Evolutionary conservation across 306 rosid species (phyloP), one percentile per base, ranked within the genome.

Genomic region (Cucurbita maxima): DNA sequence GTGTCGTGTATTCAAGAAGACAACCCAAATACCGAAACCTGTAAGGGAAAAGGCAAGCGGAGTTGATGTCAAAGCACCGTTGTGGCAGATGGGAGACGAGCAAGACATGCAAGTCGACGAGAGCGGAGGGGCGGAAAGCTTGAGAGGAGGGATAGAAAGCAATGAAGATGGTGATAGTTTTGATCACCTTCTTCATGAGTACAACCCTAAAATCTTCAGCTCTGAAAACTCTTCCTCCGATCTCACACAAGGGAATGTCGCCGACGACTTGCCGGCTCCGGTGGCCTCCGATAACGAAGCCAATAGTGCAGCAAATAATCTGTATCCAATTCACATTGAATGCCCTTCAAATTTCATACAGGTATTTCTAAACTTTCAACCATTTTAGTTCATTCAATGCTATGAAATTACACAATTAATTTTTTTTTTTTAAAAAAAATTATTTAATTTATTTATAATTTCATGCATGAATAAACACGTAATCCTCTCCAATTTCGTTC

Each of bases 181-280:
- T 76, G 41, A 57, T 15, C 83, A 78, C 58, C 75, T 79, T 30
- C 80, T 80, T 25, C 25, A 79, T 58, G 79, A 85, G 25, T 86
- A 84, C n/a, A 75, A 80, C 47, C 76, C 63, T 15, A 70, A 70
- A 50, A 78, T 82, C 87, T 77, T 78, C 73, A 8, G 45, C 41
- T 84, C 88, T 55, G 96, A 89, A 25, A 89, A 90, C 37, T 92
- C 98, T 53, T 92, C 98, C 58, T 92, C 96, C 18, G 98, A 92
- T 84, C 87, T 92, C 75, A 92, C 96, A 63, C 98, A 92, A 84
- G 96, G 98, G 19, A 88, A 85, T 25, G 82, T 79, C 58, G 84
- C 48, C 12, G 98, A 92, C 19, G 96, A 90, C 80, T 63, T 90
- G 13, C 98, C 82, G 30, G 81, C 20, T 30, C 59, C 58, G 45